Evolutionary conservation across 768 basidiomycete genomes (phyloP).

Genomic region (Leccinum obscurum): DNA sequence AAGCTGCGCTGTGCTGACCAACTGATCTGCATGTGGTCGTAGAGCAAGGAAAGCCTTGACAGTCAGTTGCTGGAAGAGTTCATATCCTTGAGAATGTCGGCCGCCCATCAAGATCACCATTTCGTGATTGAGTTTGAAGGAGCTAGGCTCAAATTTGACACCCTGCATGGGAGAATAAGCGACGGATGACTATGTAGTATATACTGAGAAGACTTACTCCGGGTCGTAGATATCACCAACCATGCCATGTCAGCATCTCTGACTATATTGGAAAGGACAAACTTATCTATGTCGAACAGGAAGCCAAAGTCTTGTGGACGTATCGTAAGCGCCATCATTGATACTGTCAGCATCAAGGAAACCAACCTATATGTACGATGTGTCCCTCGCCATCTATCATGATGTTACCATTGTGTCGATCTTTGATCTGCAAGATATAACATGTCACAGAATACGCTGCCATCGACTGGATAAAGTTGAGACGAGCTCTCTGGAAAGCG

Average conservation of each 20-base stretch:
- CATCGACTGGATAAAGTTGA: constrained; percentile 99
- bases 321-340: constrained; percentile 9
- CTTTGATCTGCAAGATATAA: constrained; percentile 98
- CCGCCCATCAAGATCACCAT: constrained; percentile 99
- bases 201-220: constrained; percentile 46
- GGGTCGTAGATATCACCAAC: constrained; percentile 44
- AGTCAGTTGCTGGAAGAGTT: constrained; percentile 89
- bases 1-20: constrained; percentile 83
- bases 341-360: background rate
- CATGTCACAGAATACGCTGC: constrained; percentile 98
- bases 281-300: constrained; percentile 98
- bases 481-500: constrained; percentile 87
- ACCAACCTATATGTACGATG: constrained; percentile 90
- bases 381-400: constrained; percentile 99
- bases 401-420: constrained; percentile 98
- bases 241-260: constrained; percentile 29
- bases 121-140: constrained; percentile 98
- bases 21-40: constrained; percentile 89
- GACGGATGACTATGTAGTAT: background rate
- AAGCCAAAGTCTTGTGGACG: constrained; percentile 82
- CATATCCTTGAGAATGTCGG: constrained; percentile 89
- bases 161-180: constrained; percentile 52
- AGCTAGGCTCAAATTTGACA: constrained; percentile 97
- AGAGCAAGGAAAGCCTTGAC: constrained; percentile 97
- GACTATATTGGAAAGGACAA: constrained; percentile 5